Base-by-base conservation (phyloP, 1,284 basidiomycete species). In the Malassezia vespertilionis region DNA sequence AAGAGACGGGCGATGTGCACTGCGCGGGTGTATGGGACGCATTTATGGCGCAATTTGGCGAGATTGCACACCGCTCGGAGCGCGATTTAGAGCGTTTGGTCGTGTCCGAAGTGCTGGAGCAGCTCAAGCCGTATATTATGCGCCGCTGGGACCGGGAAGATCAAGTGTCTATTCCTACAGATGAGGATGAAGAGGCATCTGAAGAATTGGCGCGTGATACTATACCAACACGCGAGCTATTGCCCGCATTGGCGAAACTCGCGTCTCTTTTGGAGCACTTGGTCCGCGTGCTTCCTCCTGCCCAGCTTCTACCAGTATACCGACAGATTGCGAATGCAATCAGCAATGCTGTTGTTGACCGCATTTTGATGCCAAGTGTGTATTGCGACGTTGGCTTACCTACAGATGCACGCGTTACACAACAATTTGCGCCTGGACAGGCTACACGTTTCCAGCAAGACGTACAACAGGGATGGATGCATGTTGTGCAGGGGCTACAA, bases 21-120 rank as follows among this genome's bases (percentile, higher is more conserved):
- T 20, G 11, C 8, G 30, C 30, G 7, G 57, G 61, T 3, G 56
- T 68, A 4, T 68, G 67, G 67, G 61, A 61, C 27, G 56, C 59
- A 32, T 44, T 51, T 3, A 30, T 49, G 3, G 32, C 34, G 3
- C 54, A 58, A 34, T 69, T 61, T 36, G 33, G 28, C 18, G 51
- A 52, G 14, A 45, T 69, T 5, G 34, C 49, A 5, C 15, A 27
- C 5, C 45, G 67, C 3, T 58, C 63, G 1, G 35, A 39, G 1
- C 28, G 39, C 0, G 61, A 46, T 1, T 41, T 69, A 5, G 58
- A 66, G 37, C 28, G 58, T 2, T 24, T 69, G 12, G 43, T 65
- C 14, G 50, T 57, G 1, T 46, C 54, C 17, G 66, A 69, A 36
- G 54, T 58, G 17, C 33, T 59, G 5, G 66, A 68, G 17, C 43